Percentiles rank a stretch among this genome's conserved stretches.
Evolutionary conservation across 305 asterid species (phyloP).

Genomic region (Caryopteris hybrid): DNA sequence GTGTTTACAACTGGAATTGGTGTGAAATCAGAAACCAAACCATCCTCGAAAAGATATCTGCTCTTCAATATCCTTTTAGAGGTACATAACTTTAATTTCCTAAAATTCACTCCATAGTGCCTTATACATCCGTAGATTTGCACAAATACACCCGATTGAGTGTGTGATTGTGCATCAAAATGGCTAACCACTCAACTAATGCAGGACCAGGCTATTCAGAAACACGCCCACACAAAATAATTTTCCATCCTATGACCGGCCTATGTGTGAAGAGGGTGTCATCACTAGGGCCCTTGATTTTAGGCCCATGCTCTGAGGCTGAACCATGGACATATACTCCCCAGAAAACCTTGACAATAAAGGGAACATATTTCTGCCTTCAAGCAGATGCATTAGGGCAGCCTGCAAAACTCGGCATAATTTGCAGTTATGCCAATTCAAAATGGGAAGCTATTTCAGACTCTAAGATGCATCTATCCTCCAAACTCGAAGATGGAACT

Average conservation of each 20-base stretch:
- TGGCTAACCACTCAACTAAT: constrained; percentile 8
- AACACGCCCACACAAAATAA: constrained; percentile 42
- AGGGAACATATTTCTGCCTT: constrained; percentile 68
- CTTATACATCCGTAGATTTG: too few relatives aligned
- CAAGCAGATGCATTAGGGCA: constrained; percentile 52
- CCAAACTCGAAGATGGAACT: constrained; percentile 57
- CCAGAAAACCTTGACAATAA: constrained; percentile 42
- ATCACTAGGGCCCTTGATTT: constrained; percentile 40
- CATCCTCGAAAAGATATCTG: constrained; percentile 53
- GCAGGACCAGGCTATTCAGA: constrained; percentile 74
- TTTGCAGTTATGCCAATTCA: constrained; percentile 46
- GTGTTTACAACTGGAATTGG: constrained; percentile 85
- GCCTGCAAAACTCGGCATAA: constrained; percentile 62
- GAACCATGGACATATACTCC: constrained; percentile 64
- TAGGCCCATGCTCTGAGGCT: constrained; percentile 81
- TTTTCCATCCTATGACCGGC: constrained; percentile 85
- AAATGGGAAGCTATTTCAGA: constrained; percentile 78
- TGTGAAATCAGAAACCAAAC: constrained; percentile 52
- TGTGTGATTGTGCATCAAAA: background rate
- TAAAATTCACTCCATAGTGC: background rate
- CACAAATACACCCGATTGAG: too few relatives aligned
- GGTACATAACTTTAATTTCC: constrained; percentile 32
- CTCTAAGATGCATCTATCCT: constrained; percentile 84
- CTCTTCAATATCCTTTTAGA: constrained; percentile 64
- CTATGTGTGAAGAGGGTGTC: constrained; percentile 54